A percentile compares a stretch with the other conserved stretches of the same genome.
These are phyloP conservation scores for Aspergillus saccharolyticus DNA, from an alignment of 495 filamentous ascomycete species.

Conservation along the genomic window DNA sequence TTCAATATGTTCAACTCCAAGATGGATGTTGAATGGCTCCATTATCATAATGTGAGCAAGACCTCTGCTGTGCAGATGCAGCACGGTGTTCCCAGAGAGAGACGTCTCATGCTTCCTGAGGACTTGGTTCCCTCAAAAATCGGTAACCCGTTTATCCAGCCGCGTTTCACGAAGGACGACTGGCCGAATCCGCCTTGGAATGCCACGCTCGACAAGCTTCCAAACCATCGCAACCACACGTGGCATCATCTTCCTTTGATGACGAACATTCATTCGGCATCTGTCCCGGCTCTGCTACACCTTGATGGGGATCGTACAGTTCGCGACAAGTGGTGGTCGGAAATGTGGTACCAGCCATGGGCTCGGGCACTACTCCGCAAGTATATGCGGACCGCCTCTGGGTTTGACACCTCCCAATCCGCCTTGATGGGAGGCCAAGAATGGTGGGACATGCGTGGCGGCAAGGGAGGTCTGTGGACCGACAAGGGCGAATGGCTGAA, in stretches of 20 bases:
- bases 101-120: constrained; percentile 37
- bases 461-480: constrained; percentile 57
- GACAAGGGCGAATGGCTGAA: constrained; percentile 49
- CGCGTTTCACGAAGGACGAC: constrained; percentile 28
- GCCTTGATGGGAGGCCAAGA: constrained; percentile 45
- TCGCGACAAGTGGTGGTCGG: constrained; percentile 46
- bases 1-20: constrained; percentile 45
- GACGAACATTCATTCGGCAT: constrained; percentile 48
- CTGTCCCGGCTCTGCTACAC: constrained; percentile 48
- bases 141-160: constrained; percentile 38
- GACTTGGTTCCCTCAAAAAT: constrained; percentile 34
- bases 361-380: constrained; percentile 47
- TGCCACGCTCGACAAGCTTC: constrained; percentile 39
- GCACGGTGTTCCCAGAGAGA: constrained; percentile 39
- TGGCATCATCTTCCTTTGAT: constrained; percentile 49
- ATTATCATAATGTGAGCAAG: constrained; percentile 40
- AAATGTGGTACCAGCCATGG: constrained; percentile 55
- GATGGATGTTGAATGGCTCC: constrained; percentile 44
- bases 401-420: constrained; percentile 39
- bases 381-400: constrained; percentile 43
- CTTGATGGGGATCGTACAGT: constrained; percentile 41
- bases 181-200: constrained; percentile 36
- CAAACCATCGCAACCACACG: constrained; percentile 27
- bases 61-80: constrained; percentile 37
- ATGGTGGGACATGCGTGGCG: constrained; percentile 52